phyloP scores from a whole-genome alignment of 495 filamentous ascomycete species.

The Trichoderma parareesei region DNA sequence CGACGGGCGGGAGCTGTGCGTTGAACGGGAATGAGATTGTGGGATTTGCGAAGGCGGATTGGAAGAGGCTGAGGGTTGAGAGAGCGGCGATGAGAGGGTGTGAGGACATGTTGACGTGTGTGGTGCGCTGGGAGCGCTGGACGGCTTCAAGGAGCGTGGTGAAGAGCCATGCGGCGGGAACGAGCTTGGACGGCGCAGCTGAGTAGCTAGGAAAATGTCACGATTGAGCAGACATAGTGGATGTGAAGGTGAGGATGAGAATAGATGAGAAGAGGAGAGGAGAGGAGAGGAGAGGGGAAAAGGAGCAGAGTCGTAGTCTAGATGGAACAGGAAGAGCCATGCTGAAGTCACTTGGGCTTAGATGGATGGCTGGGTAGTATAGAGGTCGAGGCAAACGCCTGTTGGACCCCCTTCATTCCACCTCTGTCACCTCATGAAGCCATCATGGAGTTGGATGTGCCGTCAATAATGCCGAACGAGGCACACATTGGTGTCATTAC shows the following conservation, averaged over 20 bases:
- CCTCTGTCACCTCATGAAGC: not conserved
- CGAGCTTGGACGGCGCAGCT: too few species aligned
- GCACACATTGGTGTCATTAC: not conserved
- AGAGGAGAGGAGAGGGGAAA: not conserved
- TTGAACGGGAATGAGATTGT: conserved; percentile 61
- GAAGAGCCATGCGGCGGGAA: not conserved
- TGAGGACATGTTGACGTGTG: not conserved
- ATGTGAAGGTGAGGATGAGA: not conserved
- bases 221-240: not conserved
- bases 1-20: conserved; percentile 68
- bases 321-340: not conserved
- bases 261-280: not conserved
- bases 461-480: not conserved
- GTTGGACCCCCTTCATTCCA: not conserved
- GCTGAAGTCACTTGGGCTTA: not conserved
- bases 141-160: not conserved
- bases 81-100: conserved; percentile 14
- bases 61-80: not conserved
- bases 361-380: not conserved
- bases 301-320: not conserved
- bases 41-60: conserved; percentile 33
- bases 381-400: not conserved
- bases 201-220: not conserved
- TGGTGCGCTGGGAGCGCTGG: conserved; percentile 5
- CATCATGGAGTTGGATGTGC: not conserved